Evolutionary conservation across 2,329 filamentous ascomycete genomes (phyloP).

Genomic region (Phialophora verrucosa): DNA sequence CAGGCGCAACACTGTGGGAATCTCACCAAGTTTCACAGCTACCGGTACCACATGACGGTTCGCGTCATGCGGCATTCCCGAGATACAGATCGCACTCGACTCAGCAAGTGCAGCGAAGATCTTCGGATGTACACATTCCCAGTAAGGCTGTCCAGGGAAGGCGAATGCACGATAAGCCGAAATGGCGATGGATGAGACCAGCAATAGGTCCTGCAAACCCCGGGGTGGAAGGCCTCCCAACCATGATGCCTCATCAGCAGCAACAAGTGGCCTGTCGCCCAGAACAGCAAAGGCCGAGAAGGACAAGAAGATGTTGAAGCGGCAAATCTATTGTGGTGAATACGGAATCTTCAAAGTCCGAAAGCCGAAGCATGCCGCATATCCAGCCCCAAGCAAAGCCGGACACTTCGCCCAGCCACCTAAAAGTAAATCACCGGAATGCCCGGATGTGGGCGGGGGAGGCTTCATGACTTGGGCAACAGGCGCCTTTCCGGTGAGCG

Average conservation of each 20-base stretch:
- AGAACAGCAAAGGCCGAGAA: background rate
- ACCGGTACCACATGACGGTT: background rate
- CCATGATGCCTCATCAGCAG: background rate
- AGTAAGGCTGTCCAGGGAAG: background rate
- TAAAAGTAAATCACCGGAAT: background rate
- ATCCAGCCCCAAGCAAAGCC: background rate
- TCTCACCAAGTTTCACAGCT: background rate
- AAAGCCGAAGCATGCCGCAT: slow-evolving; percentile 7
- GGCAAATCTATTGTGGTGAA: background rate
- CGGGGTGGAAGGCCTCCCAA: background rate
- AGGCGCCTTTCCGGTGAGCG: background rate
- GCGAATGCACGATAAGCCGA: background rate
- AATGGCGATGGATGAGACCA: background rate
- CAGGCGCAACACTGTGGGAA: background rate
- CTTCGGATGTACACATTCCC: background rate
- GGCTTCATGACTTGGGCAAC: background rate
- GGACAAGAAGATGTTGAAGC: background rate
- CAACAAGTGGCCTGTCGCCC: background rate
- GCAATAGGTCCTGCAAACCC: background rate
- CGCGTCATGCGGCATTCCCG: background rate
- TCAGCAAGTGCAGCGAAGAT: background rate
- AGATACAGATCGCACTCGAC: background rate
- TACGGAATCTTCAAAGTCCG: background rate
- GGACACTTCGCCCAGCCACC: background rate
- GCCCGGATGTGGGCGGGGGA: slow-evolving; percentile 6